A percentile compares a stretch with the other conserved stretches of the same genome.
These are phyloP conservation scores for Aspergillus unguis DNA, from an alignment of 2,329 filamentous ascomycete species.

Conservation along the genomic window DNA sequence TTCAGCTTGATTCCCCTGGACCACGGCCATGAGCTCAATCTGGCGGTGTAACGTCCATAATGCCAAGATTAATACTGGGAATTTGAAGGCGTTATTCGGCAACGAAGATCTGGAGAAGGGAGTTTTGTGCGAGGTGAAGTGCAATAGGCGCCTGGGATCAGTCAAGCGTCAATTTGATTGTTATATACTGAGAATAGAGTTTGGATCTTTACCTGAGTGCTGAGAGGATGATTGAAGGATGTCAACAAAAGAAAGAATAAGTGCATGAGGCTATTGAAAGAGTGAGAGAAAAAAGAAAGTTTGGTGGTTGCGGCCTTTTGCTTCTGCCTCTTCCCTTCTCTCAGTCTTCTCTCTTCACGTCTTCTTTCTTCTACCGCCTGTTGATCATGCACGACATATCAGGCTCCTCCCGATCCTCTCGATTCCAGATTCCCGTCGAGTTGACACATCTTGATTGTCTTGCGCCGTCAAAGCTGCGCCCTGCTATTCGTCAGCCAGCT, in stretches of 20 bases:
- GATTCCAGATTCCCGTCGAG: constrained; percentile 14
- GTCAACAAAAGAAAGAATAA: background rate
- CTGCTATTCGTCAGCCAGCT: constrained; percentile 19
- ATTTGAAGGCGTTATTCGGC: constrained; percentile 2
- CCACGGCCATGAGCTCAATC: constrained; percentile 20
- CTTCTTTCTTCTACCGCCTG: constrained; percentile 7
- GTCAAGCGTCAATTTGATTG: constrained; percentile 4
- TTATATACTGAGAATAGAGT: constrained; percentile 4
- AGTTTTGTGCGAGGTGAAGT: background rate
- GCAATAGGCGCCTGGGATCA: background rate
- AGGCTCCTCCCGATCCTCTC: constrained; percentile 16
- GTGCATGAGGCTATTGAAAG: background rate
- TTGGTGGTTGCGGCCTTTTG: background rate
- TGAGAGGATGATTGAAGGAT: background rate
- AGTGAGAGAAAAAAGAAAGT: constrained; percentile 3
- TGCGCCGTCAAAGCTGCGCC: constrained; percentile 11
- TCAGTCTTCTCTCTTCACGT: background rate
- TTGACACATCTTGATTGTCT: constrained; percentile 19
- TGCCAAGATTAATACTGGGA: constrained; percentile 13
- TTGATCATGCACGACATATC: constrained; percentile 25
- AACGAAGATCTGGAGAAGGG: background rate
- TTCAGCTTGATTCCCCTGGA: constrained; percentile 10
- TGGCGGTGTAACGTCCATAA: constrained; percentile 23
- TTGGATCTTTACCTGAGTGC: background rate
- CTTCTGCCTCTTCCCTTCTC: constrained; percentile 2